Conservation (phyloP, 1,139 yeast species). For the Saccharomyces hybrid region DNA sequence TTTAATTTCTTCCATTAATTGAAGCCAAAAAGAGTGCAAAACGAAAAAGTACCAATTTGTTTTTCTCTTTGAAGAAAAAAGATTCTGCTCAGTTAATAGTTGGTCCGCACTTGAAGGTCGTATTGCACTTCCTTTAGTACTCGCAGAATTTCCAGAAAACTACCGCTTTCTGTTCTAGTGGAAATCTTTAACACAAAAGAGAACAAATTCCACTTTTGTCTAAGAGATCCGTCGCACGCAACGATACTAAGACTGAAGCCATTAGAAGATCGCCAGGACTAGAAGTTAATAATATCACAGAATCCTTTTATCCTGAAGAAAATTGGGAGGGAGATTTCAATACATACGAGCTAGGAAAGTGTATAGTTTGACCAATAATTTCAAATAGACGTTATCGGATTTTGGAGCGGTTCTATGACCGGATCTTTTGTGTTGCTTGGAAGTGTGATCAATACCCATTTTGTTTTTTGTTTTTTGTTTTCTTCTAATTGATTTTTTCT, state of each 20-base stretch:
- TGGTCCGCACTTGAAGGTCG: slow-evolving; percentile 14
- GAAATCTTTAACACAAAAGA: neutral
- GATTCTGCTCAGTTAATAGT: slow-evolving; percentile 26
- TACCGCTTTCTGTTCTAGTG: neutral
- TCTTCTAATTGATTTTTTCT: neutral
- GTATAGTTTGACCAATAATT: slow-evolving; percentile 94
- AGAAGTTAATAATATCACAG: slow-evolving; percentile 10
- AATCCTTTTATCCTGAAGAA: slow-evolving; percentile 9
- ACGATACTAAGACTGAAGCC: neutral
- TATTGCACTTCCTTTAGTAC: slow-evolving; percentile 35
- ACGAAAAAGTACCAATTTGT: slow-evolving; percentile 1
- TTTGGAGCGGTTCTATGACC: slow-evolving; percentile 99
- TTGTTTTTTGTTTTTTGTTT: neutral
- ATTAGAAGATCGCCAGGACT: neutral
- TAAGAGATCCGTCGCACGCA: neutral
- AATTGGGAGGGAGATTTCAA: neutral
- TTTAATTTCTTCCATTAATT: slow-evolving; percentile 9
- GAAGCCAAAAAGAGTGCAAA: slow-evolving; percentile 2
- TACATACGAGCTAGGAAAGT: slow-evolving; percentile 98
- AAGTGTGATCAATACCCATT: slow-evolving; percentile 98
- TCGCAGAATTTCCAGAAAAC: slow-evolving; percentile 43
- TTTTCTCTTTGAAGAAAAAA: slow-evolving; percentile 7
- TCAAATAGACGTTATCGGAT: slow-evolving; percentile 98
- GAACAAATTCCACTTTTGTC: neutral
- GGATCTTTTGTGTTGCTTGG: slow-evolving; percentile 91